These are phyloP conservation scores for Lachnellula arida DNA, from an alignment of 2,329 filamentous ascomycete species.

Conservation along the genomic window DNA sequence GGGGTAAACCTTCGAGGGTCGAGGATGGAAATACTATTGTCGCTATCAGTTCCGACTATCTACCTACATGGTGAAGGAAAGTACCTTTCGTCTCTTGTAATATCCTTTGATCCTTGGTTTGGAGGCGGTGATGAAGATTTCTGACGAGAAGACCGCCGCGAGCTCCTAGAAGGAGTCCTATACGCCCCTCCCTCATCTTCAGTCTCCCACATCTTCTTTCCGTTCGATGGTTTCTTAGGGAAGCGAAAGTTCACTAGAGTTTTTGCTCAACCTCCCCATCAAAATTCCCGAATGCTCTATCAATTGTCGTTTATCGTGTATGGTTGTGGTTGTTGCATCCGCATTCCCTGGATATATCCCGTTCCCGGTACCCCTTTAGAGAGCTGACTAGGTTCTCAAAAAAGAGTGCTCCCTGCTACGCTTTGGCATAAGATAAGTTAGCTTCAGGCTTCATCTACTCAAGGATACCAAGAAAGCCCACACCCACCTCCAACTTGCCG, in stretches of 20 bases:
- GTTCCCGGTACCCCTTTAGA: constrained; percentile 12
- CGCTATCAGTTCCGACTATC: constrained; percentile 13
- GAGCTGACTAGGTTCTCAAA: constrained; percentile 8
- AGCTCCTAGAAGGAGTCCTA: constrained; percentile 65
- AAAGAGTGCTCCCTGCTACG: constrained; percentile 12
- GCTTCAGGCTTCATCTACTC: constrained; percentile 17
- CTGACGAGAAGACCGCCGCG: constrained; percentile 38
- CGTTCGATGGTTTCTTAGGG: constrained; percentile 6
- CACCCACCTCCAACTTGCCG: no score
- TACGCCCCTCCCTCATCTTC: constrained; percentile 57
- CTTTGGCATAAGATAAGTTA: constrained; percentile 19
- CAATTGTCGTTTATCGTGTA: constrained; percentile 3
- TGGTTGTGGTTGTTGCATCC: not conserved
- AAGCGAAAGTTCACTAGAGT: not conserved
- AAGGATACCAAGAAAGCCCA: constrained; percentile 5
- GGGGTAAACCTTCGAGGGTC: constrained; percentile 93
- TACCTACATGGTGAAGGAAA: constrained; percentile 40
- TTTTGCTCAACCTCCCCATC: constrained; percentile 5
- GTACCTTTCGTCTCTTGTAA: constrained; percentile 56
- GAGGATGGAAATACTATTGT: constrained; percentile 53
- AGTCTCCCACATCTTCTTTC: constrained; percentile 56
- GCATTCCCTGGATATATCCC: constrained; percentile 4
- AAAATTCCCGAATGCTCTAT: constrained; percentile 2
- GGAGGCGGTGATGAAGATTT: constrained; percentile 59
- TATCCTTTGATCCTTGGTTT: constrained; percentile 51